Evolutionary conservation across 768 basidiomycete genomes (phyloP), one percentile per base, ranked within the genome.

Genomic region (Dentipellis sp.): DNA sequence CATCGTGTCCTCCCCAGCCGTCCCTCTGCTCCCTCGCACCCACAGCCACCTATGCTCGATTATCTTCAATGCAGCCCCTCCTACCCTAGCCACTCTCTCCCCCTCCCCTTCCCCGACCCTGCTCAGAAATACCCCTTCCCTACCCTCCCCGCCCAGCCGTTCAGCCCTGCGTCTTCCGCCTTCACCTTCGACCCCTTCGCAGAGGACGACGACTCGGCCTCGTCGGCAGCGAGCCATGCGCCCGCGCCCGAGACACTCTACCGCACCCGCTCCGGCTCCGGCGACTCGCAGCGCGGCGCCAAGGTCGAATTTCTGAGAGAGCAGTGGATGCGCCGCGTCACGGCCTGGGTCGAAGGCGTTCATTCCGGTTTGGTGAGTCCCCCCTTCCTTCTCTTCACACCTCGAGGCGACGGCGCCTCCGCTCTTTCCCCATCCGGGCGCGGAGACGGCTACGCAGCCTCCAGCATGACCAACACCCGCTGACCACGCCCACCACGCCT

Each of bases 131-230:
- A 23, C 29, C 48, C 48, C 4, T 50, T 50, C 21, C n/a, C 48
- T 9, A 14, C n/a, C 21, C 7, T 23, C 48, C 16, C 48, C 10
- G 14, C n/a, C 14, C 29, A 22, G 23, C 48, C n/a, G 29, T 19
- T 36, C 7, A 40, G 23, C 36, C 53, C 55, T 19, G 47, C 21
- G 42, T 35, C 52, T 23, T 5, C 59, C 53, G 16, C 61, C 9
- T 61, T 62, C 51, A 57, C 47, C 37, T 62, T 62, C 19, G 61
- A 62, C 48, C 61, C 61, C 19, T 62, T 62, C 17, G 61, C 61
- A 0, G 61, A 62, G 6, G 61, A 62, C 19, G 59, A 58, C 34
- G 57, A 54, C 8, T 61, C 56, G 3, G 52, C 53, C 14, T 62
- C 61, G 2, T 55, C 36, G 10, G 56, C 54, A 50, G 19, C 40